Base-by-base conservation (phyloP, 495 filamentous ascomycete species). In the Oidiodendron maius region DNA sequence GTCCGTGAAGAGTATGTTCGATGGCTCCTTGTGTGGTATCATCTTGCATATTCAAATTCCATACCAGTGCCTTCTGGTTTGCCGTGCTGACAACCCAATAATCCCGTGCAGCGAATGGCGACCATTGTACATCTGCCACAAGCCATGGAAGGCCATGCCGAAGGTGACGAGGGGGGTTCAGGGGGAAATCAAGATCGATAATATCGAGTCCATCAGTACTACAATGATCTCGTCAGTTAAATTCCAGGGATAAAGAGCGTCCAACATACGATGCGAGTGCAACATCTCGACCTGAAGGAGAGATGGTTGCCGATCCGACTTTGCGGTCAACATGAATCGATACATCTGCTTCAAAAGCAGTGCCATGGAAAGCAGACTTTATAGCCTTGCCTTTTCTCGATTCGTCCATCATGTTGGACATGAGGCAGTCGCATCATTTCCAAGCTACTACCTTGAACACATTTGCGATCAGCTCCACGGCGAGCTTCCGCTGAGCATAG, bases 101-200 rank as follows among this genome's bases (percentile, higher is more conserved):
- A 57, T 95, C 85, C 38, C 91, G 79, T 6, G 80, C 81, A 9
- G 90, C 85, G 55, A 96, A 95, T 12, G 91, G 91, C 4, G 88
- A 95, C 91, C 91, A 97, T 65, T 97, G 91, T 34, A 97, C 91
- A 64, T 97, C 91, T n/a, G 91, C 89, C 3, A 97, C 91, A 43
- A 94, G 82, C 89, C 91, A 96, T n/a, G 86, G 83, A 6, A 88
- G 84, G 30, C 87, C 83, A 62, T 96, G 87, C 51, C 83, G 82
- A 21, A 97, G 80, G 59, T 91, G 82, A 11, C 90, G 83, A 25
- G 91, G 91, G 12, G 87, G 87, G 42, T 84, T 91, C 64, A 88
- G 91, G 12, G 89, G 90, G 12, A 81, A 90, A 67, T 97, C 91
- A 36, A 97, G 76, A 54, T 97, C 91, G 48, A 97, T 90, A 58